Evolutionary conservation across 345 rosid genomes (phyloP).

Genomic region (Pelargonium nanum): DNA sequence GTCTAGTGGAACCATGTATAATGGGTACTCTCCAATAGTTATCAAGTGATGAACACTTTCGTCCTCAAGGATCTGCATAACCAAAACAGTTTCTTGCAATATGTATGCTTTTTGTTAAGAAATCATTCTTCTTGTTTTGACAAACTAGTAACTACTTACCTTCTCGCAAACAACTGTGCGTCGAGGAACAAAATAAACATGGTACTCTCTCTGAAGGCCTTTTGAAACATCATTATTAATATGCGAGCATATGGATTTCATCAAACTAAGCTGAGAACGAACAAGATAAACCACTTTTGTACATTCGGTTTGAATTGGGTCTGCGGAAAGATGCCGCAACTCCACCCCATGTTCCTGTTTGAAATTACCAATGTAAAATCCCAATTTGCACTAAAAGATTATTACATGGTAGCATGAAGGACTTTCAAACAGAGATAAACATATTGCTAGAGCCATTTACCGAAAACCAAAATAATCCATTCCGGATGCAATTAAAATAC

Average conservation of each 20-base stretch:
- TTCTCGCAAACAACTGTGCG: conserved; percentile 96
- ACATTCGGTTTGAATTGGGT: conserved; percentile 71
- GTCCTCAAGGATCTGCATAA: conserved; percentile 72
- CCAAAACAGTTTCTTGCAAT: neutral
- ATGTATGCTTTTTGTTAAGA: neutral
- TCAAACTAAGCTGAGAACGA: conserved; percentile 51
- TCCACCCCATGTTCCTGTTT: conserved; percentile 80
- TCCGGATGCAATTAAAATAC: neutral
- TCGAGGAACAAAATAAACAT: conserved; percentile 85
- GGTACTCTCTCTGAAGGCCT: conserved; percentile 82
- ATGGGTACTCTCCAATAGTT: conserved; percentile 77
- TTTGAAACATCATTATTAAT: conserved; percentile 53
- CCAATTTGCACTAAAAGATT: neutral
- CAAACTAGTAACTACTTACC: conserved; percentile 29
- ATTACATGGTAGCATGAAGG: too few species aligned
- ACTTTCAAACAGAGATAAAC: neutral
- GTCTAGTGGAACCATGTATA: conserved; percentile 77
- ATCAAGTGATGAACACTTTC: conserved; percentile 74
- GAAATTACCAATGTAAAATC: neutral
- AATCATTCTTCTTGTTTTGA: neutral
- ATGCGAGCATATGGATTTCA: conserved; percentile 70
- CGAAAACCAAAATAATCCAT: too few species aligned
- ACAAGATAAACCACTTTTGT: conserved; percentile 84
- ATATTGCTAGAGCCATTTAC: too few species aligned
- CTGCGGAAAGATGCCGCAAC: conserved; percentile 69